These are phyloP conservation scores for Carex cristatella DNA, from an alignment of 176 grass and related monocot species.

Conservation along the genomic window DNA sequence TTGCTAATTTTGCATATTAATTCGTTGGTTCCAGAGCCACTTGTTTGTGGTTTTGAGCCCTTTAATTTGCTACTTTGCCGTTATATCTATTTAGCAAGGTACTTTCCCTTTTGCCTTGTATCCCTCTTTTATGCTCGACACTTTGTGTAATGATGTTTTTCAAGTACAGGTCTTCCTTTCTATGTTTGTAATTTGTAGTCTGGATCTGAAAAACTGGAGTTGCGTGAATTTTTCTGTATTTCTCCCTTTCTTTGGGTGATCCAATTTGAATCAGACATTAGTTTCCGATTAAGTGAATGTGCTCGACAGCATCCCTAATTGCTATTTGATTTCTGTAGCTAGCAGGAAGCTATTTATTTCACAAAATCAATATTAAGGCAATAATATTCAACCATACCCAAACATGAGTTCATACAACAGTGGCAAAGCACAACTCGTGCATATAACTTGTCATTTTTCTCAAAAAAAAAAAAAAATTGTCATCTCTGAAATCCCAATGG, in stretches of 20 bases:
- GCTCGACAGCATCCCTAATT: not conserved
- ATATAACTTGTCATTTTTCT: not conserved
- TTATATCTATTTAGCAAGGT: too few relatives aligned
- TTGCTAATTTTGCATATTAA: not conserved
- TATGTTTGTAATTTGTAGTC: too few relatives aligned
- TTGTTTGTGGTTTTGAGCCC: not conserved
- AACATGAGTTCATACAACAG: not conserved
- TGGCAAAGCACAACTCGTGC: not conserved
- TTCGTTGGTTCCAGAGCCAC: not conserved
- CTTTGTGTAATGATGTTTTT: too few relatives aligned
- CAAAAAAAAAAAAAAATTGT: not conserved
- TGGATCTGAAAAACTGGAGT: too few relatives aligned
- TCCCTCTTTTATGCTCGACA: too few relatives aligned
- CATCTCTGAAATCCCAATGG: not conserved
- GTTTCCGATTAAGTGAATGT: not conserved
- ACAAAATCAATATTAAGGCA: not conserved
- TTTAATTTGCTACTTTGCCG: too few relatives aligned
- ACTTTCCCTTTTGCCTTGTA: too few relatives aligned
- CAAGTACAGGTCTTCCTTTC: too few relatives aligned
- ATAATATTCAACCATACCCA: not conserved
- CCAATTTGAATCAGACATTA: not conserved
- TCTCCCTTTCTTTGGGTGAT: not conserved
- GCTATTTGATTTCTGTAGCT: not conserved
- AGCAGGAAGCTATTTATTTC: not conserved
- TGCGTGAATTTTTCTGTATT: not conserved